Evolutionary conservation across 2,329 filamentous ascomycete species (phyloP).

Genomic region (Botrytis byssoidea): DNA sequence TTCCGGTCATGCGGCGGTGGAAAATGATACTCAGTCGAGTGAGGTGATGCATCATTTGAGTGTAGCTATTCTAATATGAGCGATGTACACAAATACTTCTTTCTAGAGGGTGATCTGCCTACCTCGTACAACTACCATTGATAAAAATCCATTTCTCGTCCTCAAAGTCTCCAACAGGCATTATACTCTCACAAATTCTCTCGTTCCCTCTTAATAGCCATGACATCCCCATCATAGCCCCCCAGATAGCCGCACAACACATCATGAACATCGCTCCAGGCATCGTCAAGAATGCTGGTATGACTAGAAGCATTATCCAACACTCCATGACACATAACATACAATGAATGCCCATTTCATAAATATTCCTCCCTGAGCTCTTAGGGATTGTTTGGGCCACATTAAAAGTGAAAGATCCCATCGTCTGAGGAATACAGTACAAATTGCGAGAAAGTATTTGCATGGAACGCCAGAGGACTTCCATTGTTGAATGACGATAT

Average conservation of each 20-base stretch:
- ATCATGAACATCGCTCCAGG: slow-evolving; percentile 22
- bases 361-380: slow-evolving; percentile 12
- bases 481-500: slow-evolving; percentile 18
- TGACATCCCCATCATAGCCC: slow-evolving; percentile 15
- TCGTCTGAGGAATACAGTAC: slow-evolving; percentile 21
- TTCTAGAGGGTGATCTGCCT: neutral
- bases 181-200: slow-evolving; percentile 9
- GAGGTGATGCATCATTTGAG: slow-evolving; percentile 67
- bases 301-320: slow-evolving; percentile 14
- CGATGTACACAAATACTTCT: neutral
- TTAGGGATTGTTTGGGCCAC: neutral
- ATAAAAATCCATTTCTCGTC: slow-evolving; percentile 27
- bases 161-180: slow-evolving; percentile 15
- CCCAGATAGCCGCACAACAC: slow-evolving; percentile 6
- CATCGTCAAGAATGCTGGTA: slow-evolving; percentile 24
- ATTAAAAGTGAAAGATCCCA: slow-evolving; percentile 13
- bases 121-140: slow-evolving; percentile 28
- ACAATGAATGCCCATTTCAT: slow-evolving; percentile 24
- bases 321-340: slow-evolving; percentile 22
- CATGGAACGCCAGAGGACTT: slow-evolving; percentile 14
- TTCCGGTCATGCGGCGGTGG: slow-evolving; percentile 64
- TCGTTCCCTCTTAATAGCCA: slow-evolving; percentile 22
- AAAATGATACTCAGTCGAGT: slow-evolving; percentile 69
- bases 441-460: slow-evolving; percentile 22
- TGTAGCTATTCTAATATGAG: slow-evolving; percentile 41